A percentile compares a stretch with the other conserved stretches of the same genome.
phyloP scores from a whole-genome alignment of 148 eudicot genomes.

The Rhododendron henanense region DNA sequence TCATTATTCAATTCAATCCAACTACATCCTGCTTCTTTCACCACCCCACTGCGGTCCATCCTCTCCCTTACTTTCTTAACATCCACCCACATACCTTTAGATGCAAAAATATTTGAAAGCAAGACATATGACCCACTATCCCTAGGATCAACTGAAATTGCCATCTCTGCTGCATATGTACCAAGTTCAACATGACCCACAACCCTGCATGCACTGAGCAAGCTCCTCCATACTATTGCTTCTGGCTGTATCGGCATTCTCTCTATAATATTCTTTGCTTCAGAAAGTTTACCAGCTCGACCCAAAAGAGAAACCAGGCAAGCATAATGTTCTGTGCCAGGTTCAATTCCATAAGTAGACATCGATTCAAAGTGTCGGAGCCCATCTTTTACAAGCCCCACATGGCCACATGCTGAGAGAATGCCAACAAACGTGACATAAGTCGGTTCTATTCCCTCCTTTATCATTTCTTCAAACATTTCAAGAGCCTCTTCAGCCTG shows the following conservation, averaged over 20 bases:
- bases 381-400: conserved; percentile 53
- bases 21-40: conserved; percentile 65
- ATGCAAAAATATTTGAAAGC: conserved; percentile 63
- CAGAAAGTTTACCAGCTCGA: conserved; percentile 54
- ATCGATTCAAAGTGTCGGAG: conserved; percentile 43
- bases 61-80: conserved; percentile 49
- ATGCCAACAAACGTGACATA: conserved; percentile 58
- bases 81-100: conserved; percentile 54
- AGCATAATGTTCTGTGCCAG: conserved; percentile 65
- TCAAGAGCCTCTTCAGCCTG: conserved; percentile 57
- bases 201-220: conserved; percentile 56
- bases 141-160: conserved; percentile 41
- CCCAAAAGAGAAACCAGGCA: conserved; percentile 69
- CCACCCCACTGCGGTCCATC: conserved; percentile 53
- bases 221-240: conserved; percentile 63
- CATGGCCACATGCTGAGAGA: conserved; percentile 70
- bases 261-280: conserved; percentile 58
- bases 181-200: conserved; percentile 43
- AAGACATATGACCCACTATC: conserved; percentile 67
- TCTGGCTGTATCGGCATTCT: conserved; percentile 58
- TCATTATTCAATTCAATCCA: conserved; percentile 54
- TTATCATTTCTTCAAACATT: conserved; percentile 45
- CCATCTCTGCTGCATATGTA: conserved; percentile 62
- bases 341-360: conserved; percentile 46
- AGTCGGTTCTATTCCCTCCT: conserved; percentile 48